A percentile compares a stretch with the other conserved stretches of the same genome.
Conservation (phyloP, 345 rosid species). For the Alliaria petiolata region DNA sequence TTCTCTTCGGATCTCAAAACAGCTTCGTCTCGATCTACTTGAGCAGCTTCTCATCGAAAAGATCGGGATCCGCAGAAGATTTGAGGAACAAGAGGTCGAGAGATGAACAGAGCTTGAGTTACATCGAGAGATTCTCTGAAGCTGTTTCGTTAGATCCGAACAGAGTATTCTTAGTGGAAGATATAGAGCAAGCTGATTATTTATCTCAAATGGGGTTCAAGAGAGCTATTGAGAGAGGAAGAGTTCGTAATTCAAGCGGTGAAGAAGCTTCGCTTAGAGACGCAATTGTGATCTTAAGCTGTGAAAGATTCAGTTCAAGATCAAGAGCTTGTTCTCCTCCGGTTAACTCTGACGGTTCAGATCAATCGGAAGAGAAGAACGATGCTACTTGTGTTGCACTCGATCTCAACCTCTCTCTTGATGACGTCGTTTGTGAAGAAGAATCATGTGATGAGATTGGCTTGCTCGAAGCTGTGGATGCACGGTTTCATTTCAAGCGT, state of each 20-base stretch:
- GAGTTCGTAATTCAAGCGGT: conserved; percentile 37
- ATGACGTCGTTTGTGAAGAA: conserved; percentile 39
- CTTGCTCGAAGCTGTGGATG: conserved; percentile 68
- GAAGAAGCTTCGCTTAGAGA: conserved; percentile 56
- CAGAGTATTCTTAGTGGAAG: conserved; percentile 74
- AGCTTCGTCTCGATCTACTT: conserved; percentile 47
- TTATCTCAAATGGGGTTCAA: conserved; percentile 60
- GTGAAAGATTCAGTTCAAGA: conserved; percentile 66
- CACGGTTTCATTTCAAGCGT: conserved; percentile 47
- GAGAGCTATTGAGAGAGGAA: conserved; percentile 69
- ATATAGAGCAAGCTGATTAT: conserved; percentile 71
- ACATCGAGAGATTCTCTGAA: conserved; percentile 64
- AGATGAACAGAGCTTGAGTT: conserved; percentile 50
- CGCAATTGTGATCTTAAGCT: conserved; percentile 72
- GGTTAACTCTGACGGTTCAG: conserved; percentile 31
- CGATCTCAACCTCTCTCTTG: conserved; percentile 73
- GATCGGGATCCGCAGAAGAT: conserved; percentile 55
- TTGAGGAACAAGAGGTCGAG: conserved; percentile 61
- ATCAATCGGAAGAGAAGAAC: conserved; percentile 29
- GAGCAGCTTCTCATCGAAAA: conserved; percentile 58
- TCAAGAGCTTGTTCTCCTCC: conserved; percentile 68
- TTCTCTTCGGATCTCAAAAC: conserved; percentile 52
- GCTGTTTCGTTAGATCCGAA: conserved; percentile 57
- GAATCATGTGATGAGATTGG: conserved; percentile 59
- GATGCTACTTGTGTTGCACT: conserved; percentile 44